These are phyloP conservation scores for Hypoxylon intermedium DNA, from an alignment of 495 filamentous ascomycete genomes.

Conservation along the genomic window DNA sequence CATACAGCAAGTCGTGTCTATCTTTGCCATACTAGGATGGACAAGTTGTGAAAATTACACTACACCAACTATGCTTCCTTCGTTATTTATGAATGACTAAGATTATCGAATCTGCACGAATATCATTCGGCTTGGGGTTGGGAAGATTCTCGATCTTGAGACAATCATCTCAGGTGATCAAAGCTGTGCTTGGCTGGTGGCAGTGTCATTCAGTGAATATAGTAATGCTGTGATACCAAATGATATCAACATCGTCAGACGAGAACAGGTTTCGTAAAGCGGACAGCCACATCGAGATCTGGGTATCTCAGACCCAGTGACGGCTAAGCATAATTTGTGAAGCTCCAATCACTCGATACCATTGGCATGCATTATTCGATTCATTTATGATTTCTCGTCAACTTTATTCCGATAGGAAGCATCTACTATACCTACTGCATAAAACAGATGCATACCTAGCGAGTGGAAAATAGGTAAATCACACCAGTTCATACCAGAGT, in stretches of 20 bases:
- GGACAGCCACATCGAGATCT: slow-evolving; percentile 29
- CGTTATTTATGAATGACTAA: slow-evolving; percentile 24
- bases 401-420: slow-evolving; percentile 39
- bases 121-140: not conserved
- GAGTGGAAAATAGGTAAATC: slow-evolving; percentile 25
- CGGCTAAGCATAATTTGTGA: slow-evolving; percentile 21
- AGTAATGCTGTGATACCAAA: not conserved
- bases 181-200: not conserved
- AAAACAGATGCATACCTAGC: slow-evolving; percentile 40
- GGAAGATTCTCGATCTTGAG: not conserved
- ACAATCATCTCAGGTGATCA: slow-evolving; percentile 11
- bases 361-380: slow-evolving; percentile 33
- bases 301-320: slow-evolving; percentile 19
- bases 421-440: slow-evolving; percentile 22
- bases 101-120: not conserved
- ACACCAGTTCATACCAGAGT: slow-evolving; percentile 38
- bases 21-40: slow-evolving; percentile 4
- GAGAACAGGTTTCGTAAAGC: slow-evolving; percentile 1
- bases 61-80: slow-evolving; percentile 5
- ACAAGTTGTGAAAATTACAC: slow-evolving; percentile 21
- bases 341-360: slow-evolving; percentile 20
- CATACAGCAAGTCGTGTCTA: slow-evolving; percentile 11
- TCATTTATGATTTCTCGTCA: slow-evolving; percentile 35
- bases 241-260: slow-evolving; percentile 1
- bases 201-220: not conserved